phyloP scores from a whole-genome alignment of 176 grass and related monocot genomes.

The Typha latifolia region DNA sequence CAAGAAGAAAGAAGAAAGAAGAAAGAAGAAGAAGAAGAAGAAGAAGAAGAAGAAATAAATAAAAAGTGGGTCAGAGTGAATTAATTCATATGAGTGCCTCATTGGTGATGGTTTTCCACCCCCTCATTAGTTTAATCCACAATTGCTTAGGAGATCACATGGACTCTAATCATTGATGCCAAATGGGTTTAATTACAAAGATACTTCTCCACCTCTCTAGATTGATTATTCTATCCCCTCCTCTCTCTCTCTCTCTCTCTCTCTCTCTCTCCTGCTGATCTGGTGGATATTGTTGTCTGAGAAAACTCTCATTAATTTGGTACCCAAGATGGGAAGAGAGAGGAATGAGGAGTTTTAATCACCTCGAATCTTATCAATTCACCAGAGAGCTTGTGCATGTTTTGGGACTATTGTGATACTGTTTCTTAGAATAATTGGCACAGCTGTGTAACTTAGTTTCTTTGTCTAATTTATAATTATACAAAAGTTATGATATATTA shows the following conservation, averaged over 20 bases:
- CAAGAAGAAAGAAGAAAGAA: neutral
- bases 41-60: neutral
- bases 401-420: too few relatives aligned
- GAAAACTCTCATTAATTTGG: neutral
- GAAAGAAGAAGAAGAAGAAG: neutral
- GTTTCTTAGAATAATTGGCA: too few relatives aligned
- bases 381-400: too few relatives aligned
- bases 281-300: neutral
- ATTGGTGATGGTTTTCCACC: neutral
- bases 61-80: neutral
- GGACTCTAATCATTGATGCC: neutral
- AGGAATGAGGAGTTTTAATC: neutral
- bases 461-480: too few relatives aligned
- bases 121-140: neutral
- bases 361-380: too few relatives aligned
- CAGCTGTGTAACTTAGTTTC: too few relatives aligned
- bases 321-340: neutral
- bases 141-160: neutral
- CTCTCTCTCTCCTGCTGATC: neutral
- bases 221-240: neutral
- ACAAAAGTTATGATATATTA: too few relatives aligned
- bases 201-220: neutral
- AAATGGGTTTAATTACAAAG: constrained; percentile 3
- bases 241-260: neutral
- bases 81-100: neutral